Evolutionary conservation across 169 alveolate genomes (phyloP).

Genomic region (Babesia gibsoni): DNA sequence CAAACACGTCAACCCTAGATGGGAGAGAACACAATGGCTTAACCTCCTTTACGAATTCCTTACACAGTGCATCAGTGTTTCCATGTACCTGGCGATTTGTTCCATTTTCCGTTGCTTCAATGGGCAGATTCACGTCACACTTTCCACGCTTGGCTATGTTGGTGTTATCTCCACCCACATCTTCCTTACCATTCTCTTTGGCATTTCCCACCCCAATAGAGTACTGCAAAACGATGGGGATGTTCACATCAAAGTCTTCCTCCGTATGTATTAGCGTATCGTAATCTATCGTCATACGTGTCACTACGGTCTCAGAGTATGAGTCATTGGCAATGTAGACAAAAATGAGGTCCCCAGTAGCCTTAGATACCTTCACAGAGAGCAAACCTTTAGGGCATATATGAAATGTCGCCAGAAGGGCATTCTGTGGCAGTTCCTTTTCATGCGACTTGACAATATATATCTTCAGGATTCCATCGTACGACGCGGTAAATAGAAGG

Average conservation of each 20-base stretch:
- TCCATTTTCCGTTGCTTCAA: background rate
- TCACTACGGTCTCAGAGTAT: background rate
- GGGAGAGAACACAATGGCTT: background rate
- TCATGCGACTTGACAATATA: background rate
- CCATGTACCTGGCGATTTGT: background rate
- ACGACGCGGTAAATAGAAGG: slow-evolving; percentile 34
- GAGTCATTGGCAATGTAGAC: background rate
- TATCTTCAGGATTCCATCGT: slow-evolving; percentile 38
- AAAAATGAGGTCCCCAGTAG: slow-evolving; percentile 18
- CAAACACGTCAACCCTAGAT: slow-evolving; percentile 34
- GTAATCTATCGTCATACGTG: slow-evolving; percentile 3
- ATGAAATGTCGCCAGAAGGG: slow-evolving; percentile 12
- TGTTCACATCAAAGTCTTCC: background rate
- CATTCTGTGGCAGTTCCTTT: background rate
- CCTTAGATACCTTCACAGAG: background rate
- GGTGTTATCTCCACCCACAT: too few species aligned
- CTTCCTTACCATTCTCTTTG: background rate
- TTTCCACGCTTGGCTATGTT: background rate
- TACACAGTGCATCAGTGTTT: background rate
- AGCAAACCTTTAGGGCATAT: slow-evolving; percentile 3
- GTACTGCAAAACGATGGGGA: background rate
- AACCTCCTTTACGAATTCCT: background rate
- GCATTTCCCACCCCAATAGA: too few species aligned
- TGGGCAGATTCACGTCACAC: background rate
- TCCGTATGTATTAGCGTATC: background rate